Conservation (phyloP, 2,329 filamentous ascomycete genomes). For the Delphinella strobiligena region DNA sequence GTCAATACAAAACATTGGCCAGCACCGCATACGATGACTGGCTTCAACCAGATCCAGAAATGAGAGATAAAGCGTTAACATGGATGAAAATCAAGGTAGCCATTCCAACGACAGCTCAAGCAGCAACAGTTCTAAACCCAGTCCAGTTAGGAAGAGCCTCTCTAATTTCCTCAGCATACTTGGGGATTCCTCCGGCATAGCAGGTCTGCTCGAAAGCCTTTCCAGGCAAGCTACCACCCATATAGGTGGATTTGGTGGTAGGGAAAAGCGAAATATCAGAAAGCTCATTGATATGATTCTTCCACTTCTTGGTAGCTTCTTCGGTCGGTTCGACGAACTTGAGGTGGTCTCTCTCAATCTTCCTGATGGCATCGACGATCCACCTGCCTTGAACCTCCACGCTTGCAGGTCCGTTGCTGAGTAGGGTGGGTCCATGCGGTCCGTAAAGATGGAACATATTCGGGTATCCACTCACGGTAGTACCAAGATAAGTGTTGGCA, state of each 20-base stretch:
- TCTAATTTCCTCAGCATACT: slow-evolving; percentile 18
- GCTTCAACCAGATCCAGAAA: too few species aligned
- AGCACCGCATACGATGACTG: too few species aligned
- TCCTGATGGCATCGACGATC: slow-evolving; percentile 19
- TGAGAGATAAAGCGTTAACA: too few species aligned
- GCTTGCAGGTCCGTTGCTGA: slow-evolving; percentile 31
- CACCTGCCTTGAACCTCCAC: slow-evolving; percentile 31
- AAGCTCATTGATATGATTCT: slow-evolving; percentile 17
- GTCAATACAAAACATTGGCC: too few species aligned
- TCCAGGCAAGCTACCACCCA: slow-evolving; percentile 15
- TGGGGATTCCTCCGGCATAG: slow-evolving; percentile 18
- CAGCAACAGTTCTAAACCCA: neutral
- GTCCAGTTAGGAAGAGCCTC: slow-evolving; percentile 9
- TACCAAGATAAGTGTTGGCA: slow-evolving; percentile 27
- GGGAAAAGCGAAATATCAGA: slow-evolving; percentile 18
- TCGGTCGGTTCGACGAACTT: slow-evolving; percentile 20
- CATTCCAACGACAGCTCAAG: too few species aligned
- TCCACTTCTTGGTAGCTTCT: slow-evolving; percentile 18
- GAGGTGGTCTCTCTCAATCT: slow-evolving; percentile 10
- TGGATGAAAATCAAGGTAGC: too few species aligned
- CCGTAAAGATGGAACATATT: slow-evolving; percentile 30
- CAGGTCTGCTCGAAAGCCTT: slow-evolving; percentile 18
- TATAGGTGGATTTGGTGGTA: slow-evolving; percentile 18
- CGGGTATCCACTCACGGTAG: slow-evolving; percentile 27
- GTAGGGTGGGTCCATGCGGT: slow-evolving; percentile 31